phyloP scores from a whole-genome alignment of 2,329 filamentous ascomycete species.

The Diplodia scrobiculata region DNA sequence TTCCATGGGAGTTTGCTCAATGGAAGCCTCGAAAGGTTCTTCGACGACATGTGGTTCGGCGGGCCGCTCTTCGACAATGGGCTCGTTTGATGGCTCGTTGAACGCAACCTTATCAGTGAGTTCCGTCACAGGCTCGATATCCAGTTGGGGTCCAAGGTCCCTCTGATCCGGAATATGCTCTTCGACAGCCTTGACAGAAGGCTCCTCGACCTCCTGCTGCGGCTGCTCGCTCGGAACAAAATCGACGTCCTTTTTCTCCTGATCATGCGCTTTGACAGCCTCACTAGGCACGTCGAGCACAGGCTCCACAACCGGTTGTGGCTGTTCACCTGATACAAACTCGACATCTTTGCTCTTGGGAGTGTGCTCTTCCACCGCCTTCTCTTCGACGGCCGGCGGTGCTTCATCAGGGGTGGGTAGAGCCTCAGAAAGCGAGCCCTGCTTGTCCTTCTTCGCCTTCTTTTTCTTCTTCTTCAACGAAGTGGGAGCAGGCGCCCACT shows the following conservation, averaged over 20 bases:
- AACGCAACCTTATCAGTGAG: background rate
- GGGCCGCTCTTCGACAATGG: background rate
- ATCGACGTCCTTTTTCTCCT: background rate
- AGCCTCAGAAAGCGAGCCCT: constrained; percentile 22
- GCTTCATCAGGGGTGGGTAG: background rate
- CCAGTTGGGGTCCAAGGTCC: background rate
- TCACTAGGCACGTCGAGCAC: background rate
- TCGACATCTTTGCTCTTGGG: background rate
- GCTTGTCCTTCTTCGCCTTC: constrained; percentile 39
- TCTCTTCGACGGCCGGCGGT: constrained; percentile 1
- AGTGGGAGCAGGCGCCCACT: background rate
- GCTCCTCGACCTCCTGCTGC: background rate
- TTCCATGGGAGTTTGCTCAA: background rate
- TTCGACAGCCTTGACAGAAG: background rate
- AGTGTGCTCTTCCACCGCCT: background rate
- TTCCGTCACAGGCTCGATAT: background rate
- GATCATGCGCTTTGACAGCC: background rate
- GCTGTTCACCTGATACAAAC: background rate
- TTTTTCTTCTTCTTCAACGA: constrained; percentile 31
- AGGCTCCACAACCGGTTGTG: background rate
- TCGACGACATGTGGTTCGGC: background rate
- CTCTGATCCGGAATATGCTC: background rate
- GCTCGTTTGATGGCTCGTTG: background rate
- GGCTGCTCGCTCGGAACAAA: background rate
- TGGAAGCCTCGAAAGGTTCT: background rate